Base-by-base conservation (phyloP, 345 rosid genomes). In the Punica granatum region DNA sequence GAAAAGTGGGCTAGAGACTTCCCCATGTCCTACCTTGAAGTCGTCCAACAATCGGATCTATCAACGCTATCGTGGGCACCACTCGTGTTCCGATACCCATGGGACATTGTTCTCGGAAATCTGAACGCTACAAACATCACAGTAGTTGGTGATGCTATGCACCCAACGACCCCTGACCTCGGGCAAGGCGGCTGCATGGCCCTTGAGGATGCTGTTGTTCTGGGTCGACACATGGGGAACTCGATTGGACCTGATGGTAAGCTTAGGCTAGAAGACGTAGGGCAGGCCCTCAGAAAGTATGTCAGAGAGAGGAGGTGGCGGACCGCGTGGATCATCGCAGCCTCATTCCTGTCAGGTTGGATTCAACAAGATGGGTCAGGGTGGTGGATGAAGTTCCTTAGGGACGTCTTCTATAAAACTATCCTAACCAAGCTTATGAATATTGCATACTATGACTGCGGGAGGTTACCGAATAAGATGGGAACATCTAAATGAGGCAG, bases 51-150 rank as follows among this genome's bases (percentile, higher is more conserved):
- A 14, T 35, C 66, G 1, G 71, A 83, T 66, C 64, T 67, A 8
- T 80, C 84, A 21, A 66, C 69, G 12, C 7, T 82, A 59, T 33
- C 77, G 34, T 74, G 77, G 79, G 67, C 79, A 0, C 78, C 81
- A 10, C 32, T 82, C 60, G 53, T 64, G 74, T 46, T 73, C 3
- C 66, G 80, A 68, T 25, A 67, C 32, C 84, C 84, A 2, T 79
- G 84, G 82, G 51, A 77, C 18, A 11, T 83, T 6, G 6, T 78
- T 0, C 61, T 74, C 19, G 76, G 78, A 58, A 85, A 51, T 5
- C 46, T 79, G 10, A 79, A 72, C 66, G 68, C 64, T 30, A 76
- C 70, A 11, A 82, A 77, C 25, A 26, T 85, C 0, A 77, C 76
- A 5, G 75, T 83, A 16, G n/a, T n/a, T n/a, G n/a, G n/a, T n/a